A percentile compares a stretch with the other conserved stretches of the same genome.
Conservation (phyloP, 768 basidiomycete genomes). For the Boletus fagicola region DNA sequence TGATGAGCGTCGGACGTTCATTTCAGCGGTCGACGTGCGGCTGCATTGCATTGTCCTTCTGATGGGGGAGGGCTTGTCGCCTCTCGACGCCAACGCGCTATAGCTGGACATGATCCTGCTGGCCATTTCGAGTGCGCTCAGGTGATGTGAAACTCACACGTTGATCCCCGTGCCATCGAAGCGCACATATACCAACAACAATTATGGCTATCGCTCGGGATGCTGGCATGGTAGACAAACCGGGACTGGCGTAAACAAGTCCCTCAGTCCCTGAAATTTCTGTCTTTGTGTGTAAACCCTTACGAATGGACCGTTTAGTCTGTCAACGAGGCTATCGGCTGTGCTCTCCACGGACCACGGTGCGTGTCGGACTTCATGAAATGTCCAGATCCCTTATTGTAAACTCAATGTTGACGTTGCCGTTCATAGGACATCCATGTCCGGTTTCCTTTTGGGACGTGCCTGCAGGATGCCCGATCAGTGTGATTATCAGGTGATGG, state of each 20-base stretch:
- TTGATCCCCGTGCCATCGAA: slow-evolving; percentile 30
- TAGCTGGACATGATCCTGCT: slow-evolving; percentile 9
- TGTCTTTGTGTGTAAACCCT: slow-evolving; percentile 18
- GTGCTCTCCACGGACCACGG: slow-evolving; percentile 18
- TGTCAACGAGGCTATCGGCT: slow-evolving; percentile 27
- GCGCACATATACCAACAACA: slow-evolving; percentile 14
- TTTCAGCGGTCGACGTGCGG: slow-evolving; percentile 6
- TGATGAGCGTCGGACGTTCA: slow-evolving; percentile 4
- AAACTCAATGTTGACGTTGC: slow-evolving; percentile 24
- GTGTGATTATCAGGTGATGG: slow-evolving; percentile 21
- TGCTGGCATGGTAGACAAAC: slow-evolving; percentile 28
- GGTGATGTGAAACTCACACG: slow-evolving; percentile 16
- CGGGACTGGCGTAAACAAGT: slow-evolving; percentile 16
- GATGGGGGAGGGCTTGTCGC: slow-evolving; percentile 6
- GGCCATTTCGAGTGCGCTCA: slow-evolving; percentile 20
- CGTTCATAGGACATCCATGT: slow-evolving; percentile 10
- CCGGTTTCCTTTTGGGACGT: slow-evolving; percentile 25
- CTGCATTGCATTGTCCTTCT: neutral
- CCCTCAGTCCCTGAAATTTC: slow-evolving; percentile 24
- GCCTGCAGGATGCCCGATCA: slow-evolving; percentile 27
- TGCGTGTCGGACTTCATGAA: slow-evolving; percentile 19
- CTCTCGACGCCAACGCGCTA: slow-evolving; percentile 12
- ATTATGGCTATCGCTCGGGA: slow-evolving; percentile 22
- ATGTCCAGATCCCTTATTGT: slow-evolving; percentile 8
- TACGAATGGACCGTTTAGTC: slow-evolving; percentile 7